These are phyloP conservation scores for Micractinium sp. DNA, from an alignment of 139 green algal species.

Conservation along the genomic window DNA sequence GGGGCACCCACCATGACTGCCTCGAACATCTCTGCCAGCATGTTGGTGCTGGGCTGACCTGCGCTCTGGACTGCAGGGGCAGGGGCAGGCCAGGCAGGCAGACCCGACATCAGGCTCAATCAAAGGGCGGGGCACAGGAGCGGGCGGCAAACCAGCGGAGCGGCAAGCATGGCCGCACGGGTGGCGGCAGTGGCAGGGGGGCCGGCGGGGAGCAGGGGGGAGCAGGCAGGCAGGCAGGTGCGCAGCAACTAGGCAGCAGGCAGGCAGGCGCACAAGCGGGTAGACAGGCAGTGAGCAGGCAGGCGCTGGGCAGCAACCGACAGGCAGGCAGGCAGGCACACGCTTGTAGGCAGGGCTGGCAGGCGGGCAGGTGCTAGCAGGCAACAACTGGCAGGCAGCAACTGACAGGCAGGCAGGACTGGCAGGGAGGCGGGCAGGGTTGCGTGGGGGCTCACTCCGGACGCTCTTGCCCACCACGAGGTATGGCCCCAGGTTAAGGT, in stretches of 20 bases:
- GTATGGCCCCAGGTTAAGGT: slow-evolving; percentile 6
- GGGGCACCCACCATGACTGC: slow-evolving; percentile 18
- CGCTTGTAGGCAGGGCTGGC: neutral
- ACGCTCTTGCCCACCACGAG: slow-evolving; percentile 24
- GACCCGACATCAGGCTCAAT: too few relatives aligned
- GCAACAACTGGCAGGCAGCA: too few relatives aligned
- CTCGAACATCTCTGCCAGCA: slow-evolving; percentile 32
- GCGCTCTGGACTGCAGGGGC: neutral
- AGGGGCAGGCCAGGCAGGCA: neutral
- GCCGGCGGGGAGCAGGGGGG: too few relatives aligned
- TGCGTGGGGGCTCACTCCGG: neutral
- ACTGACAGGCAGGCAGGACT: neutral
- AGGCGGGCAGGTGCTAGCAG: neutral
- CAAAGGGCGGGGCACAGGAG: too few relatives aligned
- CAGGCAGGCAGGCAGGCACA: neutral
- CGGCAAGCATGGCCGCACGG: too few relatives aligned
- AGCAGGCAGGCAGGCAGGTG: neutral
- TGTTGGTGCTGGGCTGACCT: neutral
- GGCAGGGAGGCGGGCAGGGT: too few relatives aligned
- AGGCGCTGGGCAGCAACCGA: neutral
- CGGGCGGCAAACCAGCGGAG: too few relatives aligned
- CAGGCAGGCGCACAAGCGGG: too few relatives aligned
- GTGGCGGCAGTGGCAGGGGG: too few relatives aligned
- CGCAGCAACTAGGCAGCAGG: neutral
- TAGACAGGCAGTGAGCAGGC: neutral